phyloP scores from a whole-genome alignment of 805 yeast genomes.

The Grigorovia transvaalensis region DNA sequence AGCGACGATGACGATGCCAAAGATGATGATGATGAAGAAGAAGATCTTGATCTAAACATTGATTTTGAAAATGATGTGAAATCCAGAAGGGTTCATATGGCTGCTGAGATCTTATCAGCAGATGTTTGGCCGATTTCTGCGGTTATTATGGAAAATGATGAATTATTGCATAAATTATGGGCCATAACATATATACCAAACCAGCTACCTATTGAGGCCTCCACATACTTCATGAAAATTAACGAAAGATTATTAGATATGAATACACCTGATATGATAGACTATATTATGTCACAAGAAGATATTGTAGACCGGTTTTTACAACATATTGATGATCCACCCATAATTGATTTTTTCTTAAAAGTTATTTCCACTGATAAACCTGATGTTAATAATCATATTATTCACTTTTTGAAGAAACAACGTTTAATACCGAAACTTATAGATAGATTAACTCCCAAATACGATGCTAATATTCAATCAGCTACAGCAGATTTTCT shows the following conservation, averaged over 20 bases:
- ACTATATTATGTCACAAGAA: conserved; percentile 57
- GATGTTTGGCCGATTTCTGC: conserved; percentile 94
- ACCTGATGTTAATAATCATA: conserved; percentile 80
- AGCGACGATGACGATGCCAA: conserved; percentile 5
- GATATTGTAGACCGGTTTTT: conserved; percentile 70
- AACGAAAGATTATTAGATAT: conserved; percentile 84
- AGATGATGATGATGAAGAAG: conserved; percentile 15
- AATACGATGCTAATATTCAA: conserved; percentile 60
- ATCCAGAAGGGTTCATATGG: conserved; percentile 47
- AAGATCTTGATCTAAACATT: conserved; percentile 26
- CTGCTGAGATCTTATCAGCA: conserved; percentile 81
- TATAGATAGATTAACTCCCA: conserved; percentile 60
- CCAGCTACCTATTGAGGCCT: conserved; percentile 62
- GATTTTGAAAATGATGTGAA: conserved; percentile 32
- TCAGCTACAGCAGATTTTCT: conserved; percentile 92
- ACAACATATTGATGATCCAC: conserved; percentile 83
- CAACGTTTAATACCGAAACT: conserved; percentile 68
- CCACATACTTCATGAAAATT: conserved; percentile 85
- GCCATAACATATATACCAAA: conserved; percentile 55
- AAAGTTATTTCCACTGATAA: conserved; percentile 89
- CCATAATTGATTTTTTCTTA: conserved; percentile 83
- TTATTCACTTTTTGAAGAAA: conserved; percentile 61
- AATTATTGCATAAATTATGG: conserved; percentile 68
- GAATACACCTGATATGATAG: conserved; percentile 69
- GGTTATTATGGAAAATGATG: conserved; percentile 67